Evolutionary conservation across 2,329 filamentous ascomycete genomes (phyloP).

Genomic region (Paraphoma sp.): DNA sequence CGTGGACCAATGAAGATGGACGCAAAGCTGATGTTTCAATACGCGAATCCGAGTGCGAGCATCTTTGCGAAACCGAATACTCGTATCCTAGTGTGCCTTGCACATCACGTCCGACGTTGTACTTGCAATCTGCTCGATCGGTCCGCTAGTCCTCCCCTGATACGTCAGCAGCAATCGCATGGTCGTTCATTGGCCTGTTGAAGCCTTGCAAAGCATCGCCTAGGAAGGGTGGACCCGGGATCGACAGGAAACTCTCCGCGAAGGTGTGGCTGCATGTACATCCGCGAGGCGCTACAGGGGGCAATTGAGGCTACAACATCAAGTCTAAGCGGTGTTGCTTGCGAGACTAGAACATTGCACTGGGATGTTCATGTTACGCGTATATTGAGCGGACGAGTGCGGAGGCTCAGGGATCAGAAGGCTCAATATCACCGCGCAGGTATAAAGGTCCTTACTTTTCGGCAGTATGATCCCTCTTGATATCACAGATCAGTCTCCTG

Average conservation of each 20-base stretch:
- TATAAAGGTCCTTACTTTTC: neutral
- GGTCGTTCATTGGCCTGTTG: neutral
- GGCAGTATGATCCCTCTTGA: neutral
- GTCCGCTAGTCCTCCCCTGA: neutral
- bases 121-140: neutral
- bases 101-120: neutral
- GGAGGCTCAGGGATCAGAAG: neutral
- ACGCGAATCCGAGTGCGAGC: neutral
- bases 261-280: neutral
- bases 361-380: neutral
- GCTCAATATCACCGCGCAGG: neutral
- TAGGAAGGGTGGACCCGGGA: neutral
- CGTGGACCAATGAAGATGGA: neutral
- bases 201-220: neutral
- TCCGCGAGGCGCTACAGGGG: neutral
- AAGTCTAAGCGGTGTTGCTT: neutral
- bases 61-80: neutral
- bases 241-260: neutral
- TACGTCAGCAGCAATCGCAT: neutral
- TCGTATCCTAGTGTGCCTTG: neutral
- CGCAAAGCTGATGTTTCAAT: neutral
- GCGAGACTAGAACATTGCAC: neutral
- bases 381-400: neutral
- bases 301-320: neutral
- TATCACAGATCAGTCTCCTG: neutral